phyloP scores from a whole-genome alignment of 441 rosid genomes.

The Aquilaria agallochum region DNA sequence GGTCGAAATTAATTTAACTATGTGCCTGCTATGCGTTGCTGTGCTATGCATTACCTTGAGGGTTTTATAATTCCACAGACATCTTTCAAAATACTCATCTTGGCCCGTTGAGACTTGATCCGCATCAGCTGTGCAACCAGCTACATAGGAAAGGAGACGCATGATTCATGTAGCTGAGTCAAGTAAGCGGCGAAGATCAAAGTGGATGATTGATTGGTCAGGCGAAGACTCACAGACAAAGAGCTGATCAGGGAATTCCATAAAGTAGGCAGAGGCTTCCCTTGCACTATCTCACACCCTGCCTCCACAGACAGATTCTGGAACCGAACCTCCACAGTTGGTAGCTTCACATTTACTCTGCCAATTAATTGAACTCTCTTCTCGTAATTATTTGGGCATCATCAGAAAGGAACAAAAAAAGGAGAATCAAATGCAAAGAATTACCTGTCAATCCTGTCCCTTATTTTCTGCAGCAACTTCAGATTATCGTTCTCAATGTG shows the following conservation, averaged over 20 bases:
- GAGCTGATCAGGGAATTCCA: conserved; percentile 40
- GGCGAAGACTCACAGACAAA: conserved; percentile 29
- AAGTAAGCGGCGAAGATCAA: too few species aligned
- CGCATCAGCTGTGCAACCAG: conserved; percentile 3
- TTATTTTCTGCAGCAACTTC: conserved; percentile 31
- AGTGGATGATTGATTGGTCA: too few species aligned
- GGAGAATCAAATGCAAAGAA: not conserved
- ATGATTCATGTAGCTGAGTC: too few species aligned
- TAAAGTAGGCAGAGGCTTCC: conserved; percentile 55
- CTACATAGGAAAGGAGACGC: too few species aligned
- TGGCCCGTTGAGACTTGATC: conserved; percentile 20
- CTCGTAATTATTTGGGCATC: too few species aligned
- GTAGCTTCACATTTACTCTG: conserved; percentile 46
- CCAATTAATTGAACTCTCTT: not conserved
- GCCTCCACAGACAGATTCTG: conserved; percentile 43
- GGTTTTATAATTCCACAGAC: conserved; percentile 49
- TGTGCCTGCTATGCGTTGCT: not conserved
- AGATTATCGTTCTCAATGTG: conserved; percentile 37
- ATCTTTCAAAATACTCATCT: conserved; percentile 37
- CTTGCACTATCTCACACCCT: conserved; percentile 40
- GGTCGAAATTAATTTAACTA: not conserved
- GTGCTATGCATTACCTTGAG: conserved; percentile 31
- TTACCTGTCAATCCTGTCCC: conserved; percentile 38
- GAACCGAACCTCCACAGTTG: conserved; percentile 54
- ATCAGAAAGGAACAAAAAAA: too few species aligned